Conservation (phyloP, 176 grass and related monocot species). For the Carex parvula region DNA sequence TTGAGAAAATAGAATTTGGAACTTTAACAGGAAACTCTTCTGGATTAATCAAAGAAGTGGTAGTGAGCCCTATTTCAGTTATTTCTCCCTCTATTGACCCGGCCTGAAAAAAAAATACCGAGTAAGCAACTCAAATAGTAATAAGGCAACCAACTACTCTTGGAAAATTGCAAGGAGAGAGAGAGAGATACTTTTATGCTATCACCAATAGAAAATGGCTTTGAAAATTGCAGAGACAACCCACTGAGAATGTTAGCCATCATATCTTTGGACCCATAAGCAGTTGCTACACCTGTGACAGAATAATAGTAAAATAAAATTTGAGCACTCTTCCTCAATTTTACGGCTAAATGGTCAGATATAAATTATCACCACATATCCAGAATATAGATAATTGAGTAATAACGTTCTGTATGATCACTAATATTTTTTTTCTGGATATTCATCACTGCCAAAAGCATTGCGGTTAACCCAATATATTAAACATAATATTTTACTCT, state of each 20-base stretch:
- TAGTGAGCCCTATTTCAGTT: slow-evolving; percentile 74
- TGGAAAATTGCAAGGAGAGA: not conserved
- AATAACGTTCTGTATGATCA: too few relatives aligned
- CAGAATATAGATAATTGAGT: not conserved
- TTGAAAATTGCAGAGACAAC: slow-evolving; percentile 71
- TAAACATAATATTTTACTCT: not conserved
- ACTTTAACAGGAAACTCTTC: slow-evolving; percentile 86
- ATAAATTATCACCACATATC: not conserved
- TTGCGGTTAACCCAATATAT: not conserved
- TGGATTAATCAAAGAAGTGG: slow-evolving; percentile 61
- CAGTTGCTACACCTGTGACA: slow-evolving; percentile 73
- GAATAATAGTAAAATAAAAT: not conserved
- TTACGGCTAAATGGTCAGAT: not conserved
- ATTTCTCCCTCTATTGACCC: slow-evolving; percentile 76
- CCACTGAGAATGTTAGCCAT: slow-evolving; percentile 80
- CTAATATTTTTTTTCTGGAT: not conserved
- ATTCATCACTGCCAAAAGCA: not conserved
- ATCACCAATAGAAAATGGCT: slow-evolving; percentile 66
- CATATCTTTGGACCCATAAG: slow-evolving; percentile 93
- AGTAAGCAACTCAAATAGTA: not conserved
- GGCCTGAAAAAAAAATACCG: slow-evolving; percentile 42
- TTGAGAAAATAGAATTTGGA: slow-evolving; percentile 82
- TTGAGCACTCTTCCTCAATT: not conserved
- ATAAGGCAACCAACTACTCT: not conserved
- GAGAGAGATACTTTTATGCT: slow-evolving; percentile 63